Percentiles rank a stretch among this genome's conserved stretches.
phyloP scores from a whole-genome alignment of 2,329 filamentous ascomycete genomes.

The Escovopsis sp. region DNA sequence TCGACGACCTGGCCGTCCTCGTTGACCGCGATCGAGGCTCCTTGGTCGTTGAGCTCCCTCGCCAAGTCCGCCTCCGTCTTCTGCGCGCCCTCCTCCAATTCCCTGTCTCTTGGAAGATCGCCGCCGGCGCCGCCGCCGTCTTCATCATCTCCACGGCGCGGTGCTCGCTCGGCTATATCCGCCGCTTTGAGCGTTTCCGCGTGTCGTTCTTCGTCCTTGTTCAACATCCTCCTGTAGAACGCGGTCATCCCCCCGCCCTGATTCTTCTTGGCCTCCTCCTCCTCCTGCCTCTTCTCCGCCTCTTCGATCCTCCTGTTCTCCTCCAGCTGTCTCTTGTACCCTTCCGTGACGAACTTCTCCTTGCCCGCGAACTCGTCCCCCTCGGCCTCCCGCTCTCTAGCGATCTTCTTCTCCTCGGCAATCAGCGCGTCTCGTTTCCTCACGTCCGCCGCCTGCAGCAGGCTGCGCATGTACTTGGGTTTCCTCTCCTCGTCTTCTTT shows the following conservation, averaged over 20 bases:
- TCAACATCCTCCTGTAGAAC: slow-evolving; percentile 62
- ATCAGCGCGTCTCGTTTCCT: slow-evolving; percentile 65
- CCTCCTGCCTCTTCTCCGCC: slow-evolving; percentile 52
- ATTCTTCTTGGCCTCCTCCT: slow-evolving; percentile 48
- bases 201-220: slow-evolving; percentile 54
- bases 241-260: slow-evolving; percentile 55
- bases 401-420: slow-evolving; percentile 66
- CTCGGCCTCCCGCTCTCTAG: slow-evolving; percentile 62
- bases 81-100: slow-evolving; percentile 30
- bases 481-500: slow-evolving; percentile 41
- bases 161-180: slow-evolving; percentile 33
- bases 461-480: slow-evolving; percentile 64
- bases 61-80: slow-evolving; percentile 50
- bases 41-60: slow-evolving; percentile 48
- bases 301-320: slow-evolving; percentile 56
- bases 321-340: slow-evolving; percentile 68
- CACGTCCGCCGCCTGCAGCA: slow-evolving; percentile 58
- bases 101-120: slow-evolving; percentile 29
- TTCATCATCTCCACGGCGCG: slow-evolving; percentile 16
- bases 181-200: slow-evolving; percentile 54
- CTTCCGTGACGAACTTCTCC: slow-evolving; percentile 73
- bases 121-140: slow-evolving; percentile 37
- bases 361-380: slow-evolving; percentile 70
- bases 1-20: slow-evolving; percentile 75
- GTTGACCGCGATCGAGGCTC: slow-evolving; percentile 50